Evolutionary conservation across 73 alveolate species (phyloP), one percentile per base, ranked within the genome.

Genomic region (Uronychia binucleata): DNA sequence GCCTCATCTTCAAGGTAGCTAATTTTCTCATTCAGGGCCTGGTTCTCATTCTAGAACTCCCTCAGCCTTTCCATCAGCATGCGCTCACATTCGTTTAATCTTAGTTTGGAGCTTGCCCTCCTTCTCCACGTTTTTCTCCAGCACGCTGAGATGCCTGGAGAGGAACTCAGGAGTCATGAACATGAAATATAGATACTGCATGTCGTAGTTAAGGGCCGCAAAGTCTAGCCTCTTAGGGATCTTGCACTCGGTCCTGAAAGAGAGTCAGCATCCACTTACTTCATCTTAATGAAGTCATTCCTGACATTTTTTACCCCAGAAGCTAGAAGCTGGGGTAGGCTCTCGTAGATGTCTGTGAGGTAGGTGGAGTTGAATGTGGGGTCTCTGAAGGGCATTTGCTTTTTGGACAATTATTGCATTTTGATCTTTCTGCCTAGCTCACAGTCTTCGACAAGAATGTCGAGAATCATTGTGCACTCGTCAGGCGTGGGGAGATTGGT

Each of bases 131-230:
- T 25, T 26, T 26, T 13, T 67, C 26, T 67, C 78, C 1, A 67
- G 78, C 14, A 28, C 78, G 26, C 78, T 67, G 8, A 67, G 5
- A 67, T 67, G 78, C 32, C 78, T 67, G 14, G 29, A 28, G 5
- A 67, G 78, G 26, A 67, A 67, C 26, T 25, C 78, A 13, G 5
- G 5, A 1, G 78, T 67, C 29, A 26, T 25, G 26, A 67, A 67
- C 29, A 67, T 28, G 78, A 67, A 67, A 26, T 67, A 26, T 1
- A 67, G 32, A 67, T 67, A 67, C 78, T 67, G 32, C 78, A 67
- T 67, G 26, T 67, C 78, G 26, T 67, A 67, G 26, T 67, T 14
- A 30, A 67, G 78, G 78, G 29, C 34, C 5, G 32, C 34, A 25
- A 26, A 67, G 30, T 67, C 29, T 13, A 67, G 78, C 5, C 78